These are phyloP conservation scores for Trichosanthes cucumerina DNA, from an alignment of 306 rosid species.

Conservation along the genomic window DNA sequence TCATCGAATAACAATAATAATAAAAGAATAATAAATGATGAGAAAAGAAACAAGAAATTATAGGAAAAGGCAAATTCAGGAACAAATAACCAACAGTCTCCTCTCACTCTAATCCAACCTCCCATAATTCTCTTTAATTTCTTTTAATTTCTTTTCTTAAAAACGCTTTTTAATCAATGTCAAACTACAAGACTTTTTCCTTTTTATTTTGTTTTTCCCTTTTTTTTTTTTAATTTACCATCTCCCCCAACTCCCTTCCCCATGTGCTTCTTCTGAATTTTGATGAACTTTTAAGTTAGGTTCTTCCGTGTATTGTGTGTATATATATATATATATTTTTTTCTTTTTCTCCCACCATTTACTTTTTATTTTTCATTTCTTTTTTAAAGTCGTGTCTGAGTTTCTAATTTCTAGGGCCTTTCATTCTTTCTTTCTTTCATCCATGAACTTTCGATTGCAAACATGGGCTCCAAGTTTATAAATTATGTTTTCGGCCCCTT, in stretches of 20 bases:
- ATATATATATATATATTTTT: neutral
- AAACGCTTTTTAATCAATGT: slow-evolving; percentile 5
- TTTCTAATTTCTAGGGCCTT: neutral
- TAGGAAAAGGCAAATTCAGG: slow-evolving; percentile 28
- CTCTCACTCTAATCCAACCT: slow-evolving; percentile 53
- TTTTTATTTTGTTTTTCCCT: neutral
- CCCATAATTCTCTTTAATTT: slow-evolving; percentile 24
- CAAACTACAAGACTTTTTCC: neutral
- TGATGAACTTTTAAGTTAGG: neutral
- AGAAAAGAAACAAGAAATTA: slow-evolving; percentile 30
- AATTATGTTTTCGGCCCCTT: neutral
- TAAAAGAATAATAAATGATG: slow-evolving; percentile 32
- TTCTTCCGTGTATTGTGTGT: neutral
- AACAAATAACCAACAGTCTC: slow-evolving; percentile 29
- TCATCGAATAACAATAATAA: slow-evolving; percentile 29
- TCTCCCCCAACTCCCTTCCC: neutral
- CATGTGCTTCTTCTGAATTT: slow-evolving; percentile 9
- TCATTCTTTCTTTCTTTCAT: neutral
- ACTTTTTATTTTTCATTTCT: neutral
- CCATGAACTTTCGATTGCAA: neutral
- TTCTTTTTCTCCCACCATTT: neutral
- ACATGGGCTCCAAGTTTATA: neutral
- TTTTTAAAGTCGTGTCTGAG: neutral
- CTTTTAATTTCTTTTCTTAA: neutral
- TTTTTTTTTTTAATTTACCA: neutral